Base-by-base conservation (phyloP, 1,284 basidiomycete species). In the Fomitopsis pinicola region DNA sequence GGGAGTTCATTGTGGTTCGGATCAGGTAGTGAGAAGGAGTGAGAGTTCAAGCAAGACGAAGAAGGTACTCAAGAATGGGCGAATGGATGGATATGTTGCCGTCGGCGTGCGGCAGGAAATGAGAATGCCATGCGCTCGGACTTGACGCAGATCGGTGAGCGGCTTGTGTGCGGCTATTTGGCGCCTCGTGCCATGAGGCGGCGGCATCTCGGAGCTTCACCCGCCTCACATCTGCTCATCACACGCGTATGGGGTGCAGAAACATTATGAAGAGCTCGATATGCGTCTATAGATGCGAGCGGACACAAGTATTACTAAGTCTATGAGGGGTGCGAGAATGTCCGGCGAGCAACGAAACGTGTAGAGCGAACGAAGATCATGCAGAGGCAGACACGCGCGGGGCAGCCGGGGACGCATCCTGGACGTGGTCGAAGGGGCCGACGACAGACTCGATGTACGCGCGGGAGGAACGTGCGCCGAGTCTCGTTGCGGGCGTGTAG, bases 401-500 rank as follows among this genome's bases (percentile, higher is more conserved):
- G 33, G 42, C 33, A 33, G 42, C 42, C 6, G 57, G 57, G 2
- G 45, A 17, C 5, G 40, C 26, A 14, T 50, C 50, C 35, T 38
- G 19, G 3, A 50, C 57, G 19, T 58, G 14, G 56, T 44, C 4
- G 55, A 72, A 68, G 40, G 73, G 70, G 6, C 73, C 73, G 3
- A 67, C 71, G 8, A 64, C 59, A 48, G 62, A 68, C 63, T 69
- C 66, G 57, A 74, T 45, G 42, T 55, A 61, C 12, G 59, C 35
- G 45, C 48, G 30, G 6, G 48, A 33, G 9, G 60, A 15, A 33
- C 42, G 54, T 55, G 67, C 62, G 57, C 59, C 58, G 33, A 68
- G 26, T 55, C 62, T 64, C 60, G 75, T 76, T 45, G 72, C 60
- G 0, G 87, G 87, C 17, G 81, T 74, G 68, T 90, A 92, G 68